Evolutionary conservation across 768 basidiomycete species (phyloP).

Genomic region (Exsudoporus frostii): DNA sequence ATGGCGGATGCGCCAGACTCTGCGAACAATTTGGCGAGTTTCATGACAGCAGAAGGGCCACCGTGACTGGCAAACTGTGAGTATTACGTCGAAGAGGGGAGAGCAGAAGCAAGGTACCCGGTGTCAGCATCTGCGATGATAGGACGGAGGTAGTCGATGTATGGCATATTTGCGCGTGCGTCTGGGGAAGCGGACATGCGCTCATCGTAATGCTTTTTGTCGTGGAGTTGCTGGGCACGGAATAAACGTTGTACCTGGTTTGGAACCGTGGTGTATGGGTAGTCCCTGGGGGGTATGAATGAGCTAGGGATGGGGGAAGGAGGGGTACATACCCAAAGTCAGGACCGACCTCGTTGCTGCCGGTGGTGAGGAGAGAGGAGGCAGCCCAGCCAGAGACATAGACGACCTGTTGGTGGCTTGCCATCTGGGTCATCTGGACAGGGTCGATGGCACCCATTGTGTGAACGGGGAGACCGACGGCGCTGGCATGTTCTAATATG

Average conservation of each 20-base stretch:
- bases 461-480: slow-evolving; percentile 68
- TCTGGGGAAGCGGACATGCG: slow-evolving; percentile 64
- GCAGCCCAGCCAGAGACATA: slow-evolving; percentile 95
- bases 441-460: slow-evolving; percentile 95
- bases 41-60: slow-evolving; percentile 91
- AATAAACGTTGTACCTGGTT: slow-evolving; percentile 92
- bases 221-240: slow-evolving; percentile 89
- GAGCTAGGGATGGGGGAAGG: background rate
- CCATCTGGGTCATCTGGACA: slow-evolving; percentile 95
- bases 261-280: slow-evolving; percentile 94
- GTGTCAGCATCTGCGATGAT: slow-evolving; percentile 96
- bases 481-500: slow-evolving; percentile 59
- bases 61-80: slow-evolving; percentile 61
- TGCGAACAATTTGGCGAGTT: slow-evolving; percentile 90
- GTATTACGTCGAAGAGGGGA: background rate
- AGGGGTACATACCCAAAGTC: slow-evolving; percentile 65
- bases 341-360: slow-evolving; percentile 88
- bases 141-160: slow-evolving; percentile 84
- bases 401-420: slow-evolving; percentile 76
- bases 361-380: slow-evolving; percentile 83
- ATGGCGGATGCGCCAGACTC: slow-evolving; percentile 90
- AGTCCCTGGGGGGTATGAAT: slow-evolving; percentile 55
- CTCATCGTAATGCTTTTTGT: slow-evolving; percentile 90
- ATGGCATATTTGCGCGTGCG: slow-evolving; percentile 66
- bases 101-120: slow-evolving; percentile 50